phyloP scores from a whole-genome alignment of 345 rosid species.

The Arabidopsis suecica region DNA sequence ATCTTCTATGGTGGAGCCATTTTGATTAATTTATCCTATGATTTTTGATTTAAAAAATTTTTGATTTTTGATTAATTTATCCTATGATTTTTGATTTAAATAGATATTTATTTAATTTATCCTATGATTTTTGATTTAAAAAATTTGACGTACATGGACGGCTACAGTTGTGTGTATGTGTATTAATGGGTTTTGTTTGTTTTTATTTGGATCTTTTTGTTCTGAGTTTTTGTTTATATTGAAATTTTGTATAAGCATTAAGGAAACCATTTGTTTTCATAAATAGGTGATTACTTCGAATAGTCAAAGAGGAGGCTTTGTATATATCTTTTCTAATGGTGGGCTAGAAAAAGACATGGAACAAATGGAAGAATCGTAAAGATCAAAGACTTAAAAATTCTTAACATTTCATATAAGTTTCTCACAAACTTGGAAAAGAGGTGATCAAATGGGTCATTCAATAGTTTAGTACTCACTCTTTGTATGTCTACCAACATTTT shows the following conservation, averaged over 20 bases:
- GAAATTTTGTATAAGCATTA: background rate
- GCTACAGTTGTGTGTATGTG: constrained; percentile 26
- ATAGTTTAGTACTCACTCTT: too few relatives aligned
- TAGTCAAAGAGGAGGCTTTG: too few relatives aligned
- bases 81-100: constrained; percentile 10
- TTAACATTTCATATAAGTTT: too few relatives aligned
- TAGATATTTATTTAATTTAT: background rate
- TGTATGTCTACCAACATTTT: too few relatives aligned
- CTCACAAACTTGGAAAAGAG: too few relatives aligned
- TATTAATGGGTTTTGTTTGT: constrained; percentile 24
- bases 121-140: constrained; percentile 13
- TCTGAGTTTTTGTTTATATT: background rate
- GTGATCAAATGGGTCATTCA: too few relatives aligned
- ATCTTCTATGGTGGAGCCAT: constrained; percentile 32
- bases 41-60: constrained; percentile 7
- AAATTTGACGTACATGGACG: constrained; percentile 38
- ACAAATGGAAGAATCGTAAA: too few relatives aligned
- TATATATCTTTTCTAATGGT: too few relatives aligned
- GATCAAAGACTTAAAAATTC: too few relatives aligned
- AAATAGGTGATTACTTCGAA: too few relatives aligned
- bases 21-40: constrained; percentile 8
- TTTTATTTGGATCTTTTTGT: background rate
- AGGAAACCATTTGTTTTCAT: too few relatives aligned
- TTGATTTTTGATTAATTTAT: constrained; percentile 1
- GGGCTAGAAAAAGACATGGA: too few relatives aligned